Conservation (phyloP, 225 moss, liverwort and hornwort genomes). For the Physcomitrellopsis africana region DNA sequence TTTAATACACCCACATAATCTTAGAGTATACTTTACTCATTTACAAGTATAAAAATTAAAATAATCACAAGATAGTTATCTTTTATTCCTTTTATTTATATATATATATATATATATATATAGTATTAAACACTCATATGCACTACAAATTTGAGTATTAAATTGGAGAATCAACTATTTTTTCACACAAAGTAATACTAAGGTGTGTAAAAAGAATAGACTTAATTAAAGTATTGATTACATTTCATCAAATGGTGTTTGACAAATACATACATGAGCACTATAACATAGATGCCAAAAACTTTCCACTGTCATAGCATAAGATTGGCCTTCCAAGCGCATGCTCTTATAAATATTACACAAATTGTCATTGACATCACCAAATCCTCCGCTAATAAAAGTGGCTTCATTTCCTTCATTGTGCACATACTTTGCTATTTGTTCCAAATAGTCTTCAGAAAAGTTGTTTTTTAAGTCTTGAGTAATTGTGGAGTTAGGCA, state of each 20-base stretch:
- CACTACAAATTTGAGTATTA: too few species aligned
- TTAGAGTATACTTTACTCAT: neutral
- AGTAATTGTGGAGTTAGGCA: neutral
- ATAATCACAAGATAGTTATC: too few species aligned
- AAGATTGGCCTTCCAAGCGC: slow-evolving; percentile 48
- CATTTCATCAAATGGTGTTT: too few species aligned
- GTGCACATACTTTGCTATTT: slow-evolving; percentile 15
- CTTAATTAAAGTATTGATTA: too few species aligned
- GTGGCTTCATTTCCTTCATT: slow-evolving; percentile 13
- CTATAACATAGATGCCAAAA: slow-evolving; percentile 55
- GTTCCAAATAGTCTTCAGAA: slow-evolving; percentile 36
- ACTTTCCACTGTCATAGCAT: slow-evolving; percentile 42
- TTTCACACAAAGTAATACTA: too few species aligned
- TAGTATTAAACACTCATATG: too few species aligned
- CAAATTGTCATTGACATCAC: slow-evolving; percentile 15
- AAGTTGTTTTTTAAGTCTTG: slow-evolving; percentile 36
- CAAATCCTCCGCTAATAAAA: slow-evolving; percentile 12
- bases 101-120: too few species aligned
- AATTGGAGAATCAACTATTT: too few species aligned
- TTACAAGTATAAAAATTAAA: neutral
- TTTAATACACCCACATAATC: slow-evolving; percentile 2
- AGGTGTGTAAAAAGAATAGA: too few species aligned
- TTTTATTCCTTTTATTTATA: too few species aligned
- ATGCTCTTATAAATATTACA: slow-evolving; percentile 34
- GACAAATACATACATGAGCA: slow-evolving; percentile 34